A percentile compares a stretch with the other conserved stretches of the same genome.
Conservation (phyloP, 768 basidiomycete genomes). For the Suillus variegatus region DNA sequence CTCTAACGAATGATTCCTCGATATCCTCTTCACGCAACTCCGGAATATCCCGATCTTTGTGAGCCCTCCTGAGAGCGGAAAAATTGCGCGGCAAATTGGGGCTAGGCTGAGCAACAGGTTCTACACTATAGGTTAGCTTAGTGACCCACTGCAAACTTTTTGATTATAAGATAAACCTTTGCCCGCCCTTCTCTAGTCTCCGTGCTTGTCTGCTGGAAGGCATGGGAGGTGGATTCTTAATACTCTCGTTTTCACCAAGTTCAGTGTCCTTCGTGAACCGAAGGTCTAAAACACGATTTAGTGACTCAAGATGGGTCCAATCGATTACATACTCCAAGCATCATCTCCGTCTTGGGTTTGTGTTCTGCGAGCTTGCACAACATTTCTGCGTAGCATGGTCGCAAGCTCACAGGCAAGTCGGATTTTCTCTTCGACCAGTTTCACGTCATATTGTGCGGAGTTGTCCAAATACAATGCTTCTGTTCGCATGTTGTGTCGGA, state of each 20-base stretch:
- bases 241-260: conserved; percentile 79
- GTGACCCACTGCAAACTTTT: not conserved
- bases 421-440: conserved; percentile 53
- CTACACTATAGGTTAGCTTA: conserved; percentile 23
- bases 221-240: conserved; percentile 57
- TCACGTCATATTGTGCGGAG: conserved; percentile 44
- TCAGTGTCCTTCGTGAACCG: conserved; percentile 81
- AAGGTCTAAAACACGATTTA: conserved; percentile 49
- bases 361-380: conserved; percentile 76
- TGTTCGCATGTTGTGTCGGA: conserved; percentile 64
- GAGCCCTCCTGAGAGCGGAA: conserved; percentile 71
- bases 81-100: conserved; percentile 46
- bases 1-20: conserved; percentile 87
- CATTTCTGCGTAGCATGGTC: conserved; percentile 70
- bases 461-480: conserved; percentile 47
- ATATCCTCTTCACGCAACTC: conserved; percentile 77
- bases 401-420: conserved; percentile 73
- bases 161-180: conserved; percentile 24
- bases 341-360: conserved; percentile 38
- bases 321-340: conserved; percentile 54
- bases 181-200: conserved; percentile 41
- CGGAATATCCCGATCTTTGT: conserved; percentile 62
- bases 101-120: conserved; percentile 33
- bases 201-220: conserved; percentile 51
- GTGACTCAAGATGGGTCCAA: not conserved